A percentile compares a stretch with the other conserved stretches of the same genome.
Conservation (phyloP, 192 early-diverging fungal species). For the Gaertneriomyces semiglobifer region DNA sequence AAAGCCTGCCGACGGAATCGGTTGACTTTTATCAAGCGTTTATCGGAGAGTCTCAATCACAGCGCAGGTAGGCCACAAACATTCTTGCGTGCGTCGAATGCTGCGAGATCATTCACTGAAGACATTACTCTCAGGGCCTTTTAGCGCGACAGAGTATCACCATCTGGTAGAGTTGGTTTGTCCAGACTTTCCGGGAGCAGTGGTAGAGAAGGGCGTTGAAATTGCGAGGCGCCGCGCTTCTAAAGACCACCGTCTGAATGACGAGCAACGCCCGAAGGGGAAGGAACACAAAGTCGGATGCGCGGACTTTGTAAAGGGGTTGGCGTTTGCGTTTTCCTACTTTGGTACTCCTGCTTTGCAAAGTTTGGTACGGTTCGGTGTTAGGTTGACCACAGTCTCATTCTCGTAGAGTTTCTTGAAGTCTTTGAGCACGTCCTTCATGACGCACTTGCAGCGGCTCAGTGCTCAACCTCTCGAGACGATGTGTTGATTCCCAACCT, state of each 20-base stretch:
- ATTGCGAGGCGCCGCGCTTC: slow-evolving; percentile 2
- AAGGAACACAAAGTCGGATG: background rate
- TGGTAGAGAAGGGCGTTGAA: slow-evolving; percentile 12
- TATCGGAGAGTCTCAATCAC: slow-evolving; percentile 11
- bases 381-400: background rate
- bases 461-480: background rate
- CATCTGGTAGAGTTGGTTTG: slow-evolving; percentile 34
- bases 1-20: slow-evolving; percentile 26
- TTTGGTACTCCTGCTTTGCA: slow-evolving; percentile 3
- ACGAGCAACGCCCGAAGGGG: background rate
- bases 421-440: slow-evolving; percentile 1
- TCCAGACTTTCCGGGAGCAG: slow-evolving; percentile 28
- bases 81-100: background rate
- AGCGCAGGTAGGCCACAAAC: slow-evolving; percentile 1
- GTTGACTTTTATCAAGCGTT: slow-evolving; percentile 17
- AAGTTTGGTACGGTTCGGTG: background rate
- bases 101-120: background rate
- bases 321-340: background rate
- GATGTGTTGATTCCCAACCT: too few relatives aligned
- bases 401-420: slow-evolving; percentile 2
- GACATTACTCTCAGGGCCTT: background rate
- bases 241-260: background rate
- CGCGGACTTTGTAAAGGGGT: background rate
- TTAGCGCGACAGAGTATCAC: slow-evolving; percentile 25
- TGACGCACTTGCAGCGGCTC: slow-evolving; percentile 1